Percentiles rank a stretch among this genome's conserved stretches.
Conservation (phyloP, 345 rosid species). For the Moricandia moricandioides region DNA sequence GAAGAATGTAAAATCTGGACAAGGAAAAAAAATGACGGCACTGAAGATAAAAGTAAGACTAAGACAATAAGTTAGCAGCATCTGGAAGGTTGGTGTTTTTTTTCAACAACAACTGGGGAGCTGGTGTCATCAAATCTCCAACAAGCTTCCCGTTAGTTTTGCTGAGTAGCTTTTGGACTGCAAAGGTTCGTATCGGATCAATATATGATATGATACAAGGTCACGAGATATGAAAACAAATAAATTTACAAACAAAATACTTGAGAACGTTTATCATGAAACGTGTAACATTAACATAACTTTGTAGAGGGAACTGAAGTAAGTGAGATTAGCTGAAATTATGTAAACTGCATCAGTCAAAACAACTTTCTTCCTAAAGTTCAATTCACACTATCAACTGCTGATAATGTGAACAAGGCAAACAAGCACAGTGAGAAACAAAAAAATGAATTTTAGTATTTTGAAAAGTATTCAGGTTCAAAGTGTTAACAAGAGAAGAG, state of each 20-base stretch:
- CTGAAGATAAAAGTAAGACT: conserved; percentile 2
- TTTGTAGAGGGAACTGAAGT: background rate
- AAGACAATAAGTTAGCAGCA: conserved; percentile 75
- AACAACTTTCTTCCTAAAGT: conserved; percentile 7
- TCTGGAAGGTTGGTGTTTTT: conserved; percentile 85
- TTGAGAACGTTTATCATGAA: background rate
- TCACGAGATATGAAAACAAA: background rate
- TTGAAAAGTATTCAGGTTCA: conserved; percentile 31
- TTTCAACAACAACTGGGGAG: conserved; percentile 73
- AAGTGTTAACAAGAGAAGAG: conserved; percentile 20
- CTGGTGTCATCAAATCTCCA: conserved; percentile 88
- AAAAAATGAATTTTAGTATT: conserved; percentile 10
- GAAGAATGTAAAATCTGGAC: background rate
- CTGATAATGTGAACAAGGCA: conserved; percentile 15
- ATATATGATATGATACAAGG: conserved; percentile 2
- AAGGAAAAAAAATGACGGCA: conserved; percentile 16
- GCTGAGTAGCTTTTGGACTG: conserved; percentile 79
- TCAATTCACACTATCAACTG: conserved; percentile 9
- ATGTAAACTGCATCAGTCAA: background rate
- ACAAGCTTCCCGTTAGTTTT: conserved; percentile 85
- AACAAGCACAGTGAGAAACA: background rate
- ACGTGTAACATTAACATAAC: background rate
- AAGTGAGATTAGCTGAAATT: background rate
- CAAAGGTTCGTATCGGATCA: conserved; percentile 19
- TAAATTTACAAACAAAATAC: background rate